Base-by-base conservation (phyloP, 495 filamentous ascomycete genomes). In the Penicillium verhagenii region DNA sequence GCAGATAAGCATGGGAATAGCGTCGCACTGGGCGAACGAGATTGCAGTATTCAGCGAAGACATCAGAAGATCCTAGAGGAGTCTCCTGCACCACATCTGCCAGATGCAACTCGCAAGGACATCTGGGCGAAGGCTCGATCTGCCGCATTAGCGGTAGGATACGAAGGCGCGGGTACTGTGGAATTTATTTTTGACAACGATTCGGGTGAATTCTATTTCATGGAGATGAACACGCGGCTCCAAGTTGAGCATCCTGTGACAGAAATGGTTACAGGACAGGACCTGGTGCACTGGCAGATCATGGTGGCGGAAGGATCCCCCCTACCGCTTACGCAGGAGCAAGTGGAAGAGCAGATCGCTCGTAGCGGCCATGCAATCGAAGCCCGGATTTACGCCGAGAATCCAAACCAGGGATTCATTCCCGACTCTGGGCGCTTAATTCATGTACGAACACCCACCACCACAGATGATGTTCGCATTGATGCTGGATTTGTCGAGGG, bases 181-280 rank as follows among this genome's bases (percentile, higher is more conserved):
- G 94, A 99, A 67, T 98, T 97, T 69, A 99, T 99, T 54, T 92
- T 99, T 52, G 95, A 99, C 75, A 95, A 94, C 62, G 95, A 97
- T 55, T 87, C 86, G 0, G 89, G 88, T 7, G 80, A 92, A 40
- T 97, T 97, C 72, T 99, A 90, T 77, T 99, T 99, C 72, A 97
- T 98, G 94, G 94, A 98, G 72, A 97, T 97, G 94, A 98, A 98
- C 73, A 97, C 94, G 0, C 82, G 94, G 47, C 79, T 98, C 8
- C 94, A 98, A 67, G 94, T 98, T 20, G 94, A 98, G 71, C 94
- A 99, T 61, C 95, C 94, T 8, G 94, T 97, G 19, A 97, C 90
- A 3, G 94, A 99, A 72, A 94, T 92, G 86, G 88, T 97, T 26
- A 97, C 92, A 13, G 93, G 92, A 14, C 88, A 92, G 57, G 94